Percentiles rank a stretch among this genome's conserved stretches.
These are phyloP conservation scores for Prunus kanzakura DNA, from an alignment of 306 rosid genomes.

Conservation along the genomic window DNA sequence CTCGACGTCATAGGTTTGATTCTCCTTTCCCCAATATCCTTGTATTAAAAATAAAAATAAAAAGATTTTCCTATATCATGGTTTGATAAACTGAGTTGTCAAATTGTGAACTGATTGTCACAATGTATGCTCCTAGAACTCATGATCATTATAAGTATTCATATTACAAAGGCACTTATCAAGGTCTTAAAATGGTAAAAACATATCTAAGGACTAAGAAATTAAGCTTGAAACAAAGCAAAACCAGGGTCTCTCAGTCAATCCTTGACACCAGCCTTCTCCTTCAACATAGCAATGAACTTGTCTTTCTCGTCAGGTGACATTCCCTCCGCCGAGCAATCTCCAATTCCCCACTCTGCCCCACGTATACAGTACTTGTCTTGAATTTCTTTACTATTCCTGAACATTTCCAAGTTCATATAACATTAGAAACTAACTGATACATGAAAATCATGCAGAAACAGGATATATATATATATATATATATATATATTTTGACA, in stretches of 20 bases:
- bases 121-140: background rate
- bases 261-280: constrained; percentile 52
- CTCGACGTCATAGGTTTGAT: too few species aligned
- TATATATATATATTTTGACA: background rate
- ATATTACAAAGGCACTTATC: background rate
- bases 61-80: too few species aligned
- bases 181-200: background rate
- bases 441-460: background rate
- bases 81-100: too few species aligned
- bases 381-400: constrained; percentile 59
- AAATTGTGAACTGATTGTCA: too few species aligned
- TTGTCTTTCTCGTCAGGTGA: constrained; percentile 62
- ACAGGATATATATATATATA: background rate
- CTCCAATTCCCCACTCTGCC: constrained; percentile 97
- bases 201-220: background rate
- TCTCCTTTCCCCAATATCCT: too few species aligned
- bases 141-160: background rate
- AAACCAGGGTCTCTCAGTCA: background rate
- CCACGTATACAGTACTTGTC: constrained; percentile 91
- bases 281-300: constrained; percentile 70
- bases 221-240: background rate
- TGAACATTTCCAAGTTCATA: constrained; percentile 17
- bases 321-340: constrained; percentile 86
- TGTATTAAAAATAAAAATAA: too few species aligned
- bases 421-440: background rate